Evolutionary conservation across 495 filamentous ascomycete species (phyloP).

Genomic region (Penicillium pulvis): DNA sequence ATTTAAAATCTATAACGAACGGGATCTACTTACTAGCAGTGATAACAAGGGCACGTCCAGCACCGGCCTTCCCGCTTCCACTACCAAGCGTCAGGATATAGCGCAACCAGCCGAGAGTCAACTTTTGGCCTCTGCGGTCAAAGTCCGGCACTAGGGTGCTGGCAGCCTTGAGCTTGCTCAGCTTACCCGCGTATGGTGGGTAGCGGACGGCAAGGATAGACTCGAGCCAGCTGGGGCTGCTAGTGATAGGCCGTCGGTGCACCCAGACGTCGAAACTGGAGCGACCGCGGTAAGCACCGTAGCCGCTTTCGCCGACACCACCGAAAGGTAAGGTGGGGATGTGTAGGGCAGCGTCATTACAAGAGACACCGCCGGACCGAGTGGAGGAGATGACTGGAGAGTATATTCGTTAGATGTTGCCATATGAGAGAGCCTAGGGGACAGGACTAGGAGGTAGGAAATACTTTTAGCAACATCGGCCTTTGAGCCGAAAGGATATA

Average conservation of each 20-base stretch:
- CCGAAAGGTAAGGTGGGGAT: slow-evolving; percentile 83
- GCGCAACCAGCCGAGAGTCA: slow-evolving; percentile 50
- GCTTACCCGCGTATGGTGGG: slow-evolving; percentile 71
- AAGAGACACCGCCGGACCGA: slow-evolving; percentile 74
- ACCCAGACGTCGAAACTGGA: slow-evolving; percentile 83
- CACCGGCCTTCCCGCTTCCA: slow-evolving; percentile 41
- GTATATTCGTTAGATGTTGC: slow-evolving; percentile 14
- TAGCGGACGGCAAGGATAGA: slow-evolving; percentile 73
- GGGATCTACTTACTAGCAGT: slow-evolving; percentile 47
- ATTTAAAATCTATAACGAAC: background rate
- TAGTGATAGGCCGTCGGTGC: slow-evolving; percentile 73
- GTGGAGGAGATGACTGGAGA: slow-evolving; percentile 58
- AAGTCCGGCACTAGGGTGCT: slow-evolving; percentile 71
- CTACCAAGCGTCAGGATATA: slow-evolving; percentile 50
- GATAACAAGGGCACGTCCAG: slow-evolving; percentile 42
- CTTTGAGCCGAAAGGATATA: slow-evolving; percentile 83
- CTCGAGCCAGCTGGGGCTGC: slow-evolving; percentile 82
- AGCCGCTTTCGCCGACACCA: slow-evolving; percentile 83
- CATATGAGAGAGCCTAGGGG: background rate
- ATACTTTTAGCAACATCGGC: slow-evolving; percentile 67
- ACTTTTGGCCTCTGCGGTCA: slow-evolving; percentile 69
- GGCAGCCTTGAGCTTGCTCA: slow-evolving; percentile 58
- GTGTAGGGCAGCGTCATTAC: slow-evolving; percentile 86
- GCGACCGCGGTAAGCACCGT: slow-evolving; percentile 81
- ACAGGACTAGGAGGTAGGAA: slow-evolving; percentile 10